Evolutionary conservation across 2,329 filamentous ascomycete genomes (phyloP), one percentile per base, ranked within the genome.

Genomic region (Cladorrhinum sp.): DNA sequence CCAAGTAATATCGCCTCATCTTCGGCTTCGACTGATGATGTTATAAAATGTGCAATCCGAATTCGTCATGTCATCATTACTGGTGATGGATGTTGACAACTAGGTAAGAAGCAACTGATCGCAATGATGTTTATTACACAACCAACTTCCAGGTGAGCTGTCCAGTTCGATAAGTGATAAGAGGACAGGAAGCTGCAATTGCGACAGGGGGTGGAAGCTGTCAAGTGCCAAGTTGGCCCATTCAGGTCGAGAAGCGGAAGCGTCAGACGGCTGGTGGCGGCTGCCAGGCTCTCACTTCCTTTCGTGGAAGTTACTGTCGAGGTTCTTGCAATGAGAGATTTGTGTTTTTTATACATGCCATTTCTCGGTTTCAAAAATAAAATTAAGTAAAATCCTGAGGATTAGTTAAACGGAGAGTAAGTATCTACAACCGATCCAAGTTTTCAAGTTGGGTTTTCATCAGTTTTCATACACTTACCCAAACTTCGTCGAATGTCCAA

Each of bases 1-100:
- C 79, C 55, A 77, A 60, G 60, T 75, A 68, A 67, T 71, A 71
- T 66, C 72, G 69, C 70, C 73, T 76, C 77, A 79, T 79, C 58
- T 53, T 75, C 66, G 72, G 71, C 71, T 73, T 24, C 21, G 26
- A 66, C 63, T 68, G 64, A 39, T 39, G 26, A 62, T 61, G 39
- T 24, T 58, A 54, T 57, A 57, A 26, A 33, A 46, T 8, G 42
- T 23, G 46, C 21, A 58, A 48, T 49, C 12, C 9, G n/a, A 50
- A 26, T 23, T 57, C n/a, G 60, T 69, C 64, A 69, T 67, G 55
- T 63, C 67, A 70, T 63, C 67, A 70, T 68, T 64, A 56, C 51
- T 21, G 42, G 42, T 46, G 42, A 46, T 21, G 42, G 42, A 21
- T 46, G 42, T 46, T 20, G 42, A 12, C 4, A 42, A n/a, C n/a